A percentile compares a stretch with the other conserved stretches of the same genome.
These are phyloP conservation scores for Calocybe indica DNA, from an alignment of 768 basidiomycete genomes.

Conservation along the genomic window DNA sequence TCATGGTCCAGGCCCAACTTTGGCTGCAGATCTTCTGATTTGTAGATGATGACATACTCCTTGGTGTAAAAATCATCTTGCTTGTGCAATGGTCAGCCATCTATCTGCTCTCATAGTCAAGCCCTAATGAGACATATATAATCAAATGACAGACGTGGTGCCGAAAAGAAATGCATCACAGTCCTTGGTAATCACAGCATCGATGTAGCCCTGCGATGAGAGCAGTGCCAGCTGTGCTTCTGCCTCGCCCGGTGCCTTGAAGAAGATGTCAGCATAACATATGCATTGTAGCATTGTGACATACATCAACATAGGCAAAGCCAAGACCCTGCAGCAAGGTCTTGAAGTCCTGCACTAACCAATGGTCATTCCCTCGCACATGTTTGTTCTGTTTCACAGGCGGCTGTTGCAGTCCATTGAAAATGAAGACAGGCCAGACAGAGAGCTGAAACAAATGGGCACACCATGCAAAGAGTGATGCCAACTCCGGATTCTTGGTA, in stretches of 20 bases:
- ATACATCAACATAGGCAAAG: not conserved
- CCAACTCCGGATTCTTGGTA: too few species aligned
- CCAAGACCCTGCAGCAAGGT: not conserved
- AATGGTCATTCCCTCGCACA: not conserved
- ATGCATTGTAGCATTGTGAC: not conserved
- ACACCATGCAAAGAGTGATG: too few species aligned
- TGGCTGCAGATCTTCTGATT: conserved; percentile 10
- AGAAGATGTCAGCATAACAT: not conserved
- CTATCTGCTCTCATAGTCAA: conserved; percentile 19
- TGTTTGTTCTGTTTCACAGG: not conserved
- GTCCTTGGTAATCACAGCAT: conserved; percentile 43
- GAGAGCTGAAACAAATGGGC: not conserved
- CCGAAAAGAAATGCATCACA: conserved; percentile 44
- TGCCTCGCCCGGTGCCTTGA: conserved; percentile 41
- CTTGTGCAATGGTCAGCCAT: conserved; percentile 30
- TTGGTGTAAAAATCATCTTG: conserved; percentile 41
- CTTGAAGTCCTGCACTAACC: not conserved
- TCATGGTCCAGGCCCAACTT: conserved; percentile 18
- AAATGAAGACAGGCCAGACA: not conserved
- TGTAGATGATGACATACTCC: conserved; percentile 28
- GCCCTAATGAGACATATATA: conserved; percentile 20
- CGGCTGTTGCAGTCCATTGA: not conserved
- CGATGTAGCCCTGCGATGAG: conserved; percentile 30
- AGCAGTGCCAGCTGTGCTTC: conserved; percentile 44
- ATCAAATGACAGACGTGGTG: conserved; percentile 31